Evolutionary conservation across 176 grass and related monocot genomes (phyloP).

Genomic region (Hyparrhenia diplandra): DNA sequence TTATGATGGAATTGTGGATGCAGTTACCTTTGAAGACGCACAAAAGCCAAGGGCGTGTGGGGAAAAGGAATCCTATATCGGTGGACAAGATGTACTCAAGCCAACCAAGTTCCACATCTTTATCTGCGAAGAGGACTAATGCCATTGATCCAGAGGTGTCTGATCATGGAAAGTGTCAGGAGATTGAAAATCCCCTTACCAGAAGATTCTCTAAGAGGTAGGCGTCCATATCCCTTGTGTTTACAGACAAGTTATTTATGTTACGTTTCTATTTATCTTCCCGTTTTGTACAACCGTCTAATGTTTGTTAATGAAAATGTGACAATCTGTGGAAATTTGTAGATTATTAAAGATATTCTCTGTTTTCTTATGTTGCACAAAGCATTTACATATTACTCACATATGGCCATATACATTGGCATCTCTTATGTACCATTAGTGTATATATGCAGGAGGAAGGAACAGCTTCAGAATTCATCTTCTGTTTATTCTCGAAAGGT

Average conservation of each 20-base stretch:
- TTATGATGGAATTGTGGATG: constrained; percentile 15
- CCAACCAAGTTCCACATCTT: constrained; percentile 14
- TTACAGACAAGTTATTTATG: neutral
- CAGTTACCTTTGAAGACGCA: constrained; percentile 9
- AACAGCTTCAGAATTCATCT: too few relatives aligned
- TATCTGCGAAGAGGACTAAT: constrained; percentile 7
- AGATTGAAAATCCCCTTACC: neutral
- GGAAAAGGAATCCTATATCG: constrained; percentile 14
- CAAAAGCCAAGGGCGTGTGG: neutral
- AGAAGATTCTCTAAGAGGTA: constrained; percentile 22
- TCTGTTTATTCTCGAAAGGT: constrained; percentile 37
- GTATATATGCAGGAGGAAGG: too few relatives aligned
- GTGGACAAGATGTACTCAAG: constrained; percentile 37
- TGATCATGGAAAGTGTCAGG: neutral
- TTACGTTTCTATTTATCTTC: too few relatives aligned
- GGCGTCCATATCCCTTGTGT: neutral
- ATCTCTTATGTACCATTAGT: neutral
- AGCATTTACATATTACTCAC: neutral
- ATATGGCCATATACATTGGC: neutral
- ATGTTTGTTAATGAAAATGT: too few relatives aligned
- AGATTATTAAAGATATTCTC: neutral
- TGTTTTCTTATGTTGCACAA: neutral
- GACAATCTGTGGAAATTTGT: too few relatives aligned
- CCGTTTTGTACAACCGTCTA: too few relatives aligned
- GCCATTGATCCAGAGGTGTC: constrained; percentile 24